Conservation (phyloP, 257 asterid genomes). For the Mentha longifolia region DNA sequence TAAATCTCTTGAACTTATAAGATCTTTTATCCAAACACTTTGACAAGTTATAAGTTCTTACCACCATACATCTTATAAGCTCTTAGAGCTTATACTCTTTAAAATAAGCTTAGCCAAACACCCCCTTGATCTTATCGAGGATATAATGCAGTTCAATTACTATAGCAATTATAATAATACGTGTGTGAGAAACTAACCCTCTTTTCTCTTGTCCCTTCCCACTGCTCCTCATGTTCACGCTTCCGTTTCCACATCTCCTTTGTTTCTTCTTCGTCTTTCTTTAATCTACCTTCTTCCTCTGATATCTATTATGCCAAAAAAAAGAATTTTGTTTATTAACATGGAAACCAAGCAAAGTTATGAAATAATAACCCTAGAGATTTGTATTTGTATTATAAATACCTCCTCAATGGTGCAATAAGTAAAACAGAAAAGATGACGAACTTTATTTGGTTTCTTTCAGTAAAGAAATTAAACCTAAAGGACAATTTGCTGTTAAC, state of each 20-base stretch:
- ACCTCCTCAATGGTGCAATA: background rate
- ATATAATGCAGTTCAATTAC: no score
- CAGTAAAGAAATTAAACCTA: background rate
- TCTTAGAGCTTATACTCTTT: no score
- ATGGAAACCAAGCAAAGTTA: background rate
- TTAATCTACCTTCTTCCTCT: conserved; percentile 98
- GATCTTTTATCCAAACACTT: no score
- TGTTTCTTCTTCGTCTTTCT: conserved; percentile 98
- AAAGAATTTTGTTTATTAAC: background rate
- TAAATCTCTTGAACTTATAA: no score
- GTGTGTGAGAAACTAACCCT: conserved; percentile 61
- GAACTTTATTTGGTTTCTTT: background rate
- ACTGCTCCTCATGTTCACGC: conserved; percentile 99
- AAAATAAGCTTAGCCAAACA: no score
- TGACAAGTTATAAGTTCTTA: no score
- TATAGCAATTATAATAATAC: conserved; percentile 4
- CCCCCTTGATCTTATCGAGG: no score
- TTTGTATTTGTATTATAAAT: background rate
- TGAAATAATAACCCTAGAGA: background rate
- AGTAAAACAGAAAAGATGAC: background rate
- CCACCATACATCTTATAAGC: no score
- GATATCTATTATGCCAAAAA: conserved; percentile 63
- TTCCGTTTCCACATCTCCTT: conserved; percentile 98
- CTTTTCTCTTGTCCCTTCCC: conserved; percentile 99
- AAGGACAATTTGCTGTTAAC: background rate